A percentile compares a stretch with the other conserved stretches of the same genome.
Evolutionary conservation across 2,329 filamentous ascomycete species (phyloP).

Genomic region (Colletotrichum sojae): DNA sequence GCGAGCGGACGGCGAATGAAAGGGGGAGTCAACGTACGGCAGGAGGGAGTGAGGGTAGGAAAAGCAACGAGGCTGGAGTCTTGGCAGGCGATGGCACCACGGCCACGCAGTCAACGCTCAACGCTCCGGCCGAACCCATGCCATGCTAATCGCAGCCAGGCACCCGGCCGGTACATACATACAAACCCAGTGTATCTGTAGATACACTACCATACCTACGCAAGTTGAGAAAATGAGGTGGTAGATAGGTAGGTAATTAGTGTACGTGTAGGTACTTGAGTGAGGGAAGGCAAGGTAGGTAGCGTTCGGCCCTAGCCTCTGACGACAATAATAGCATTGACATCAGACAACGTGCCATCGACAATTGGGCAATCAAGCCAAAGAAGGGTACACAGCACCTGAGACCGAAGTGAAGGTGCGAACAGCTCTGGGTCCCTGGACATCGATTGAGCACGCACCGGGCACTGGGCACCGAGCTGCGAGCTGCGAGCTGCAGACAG

Average conservation of each 20-base stretch:
- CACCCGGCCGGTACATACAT: conserved; percentile 13
- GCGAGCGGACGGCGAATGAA: conserved; percentile 24
- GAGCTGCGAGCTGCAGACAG: neutral
- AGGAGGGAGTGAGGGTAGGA: conserved; percentile 29
- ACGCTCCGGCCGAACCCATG: conserved; percentile 34
- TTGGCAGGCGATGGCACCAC: conserved; percentile 36
- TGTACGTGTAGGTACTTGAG: neutral
- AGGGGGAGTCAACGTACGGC: neutral
- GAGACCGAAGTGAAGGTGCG: neutral
- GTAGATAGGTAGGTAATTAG: too few relatives aligned
- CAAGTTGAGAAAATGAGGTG: conserved; percentile 3
- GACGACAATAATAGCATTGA: conserved; percentile 30
- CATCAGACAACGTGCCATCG: conserved; percentile 27
- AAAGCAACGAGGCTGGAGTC: conserved; percentile 35
- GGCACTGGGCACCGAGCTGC: conserved; percentile 9
- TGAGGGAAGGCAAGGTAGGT: conserved; percentile 1
- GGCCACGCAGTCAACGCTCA: conserved; percentile 38
- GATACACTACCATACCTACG: neutral
- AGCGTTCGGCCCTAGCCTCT: conserved; percentile 1
- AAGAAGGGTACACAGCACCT: too few relatives aligned
- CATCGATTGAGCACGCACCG: neutral
- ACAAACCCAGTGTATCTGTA: neutral
- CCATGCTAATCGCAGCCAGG: conserved; percentile 25
- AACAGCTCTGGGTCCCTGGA: neutral
- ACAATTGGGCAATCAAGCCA: conserved; percentile 37